phyloP scores from a whole-genome alignment of 1,139 yeast genomes.

The Arxiozyma heterogenica region DNA sequence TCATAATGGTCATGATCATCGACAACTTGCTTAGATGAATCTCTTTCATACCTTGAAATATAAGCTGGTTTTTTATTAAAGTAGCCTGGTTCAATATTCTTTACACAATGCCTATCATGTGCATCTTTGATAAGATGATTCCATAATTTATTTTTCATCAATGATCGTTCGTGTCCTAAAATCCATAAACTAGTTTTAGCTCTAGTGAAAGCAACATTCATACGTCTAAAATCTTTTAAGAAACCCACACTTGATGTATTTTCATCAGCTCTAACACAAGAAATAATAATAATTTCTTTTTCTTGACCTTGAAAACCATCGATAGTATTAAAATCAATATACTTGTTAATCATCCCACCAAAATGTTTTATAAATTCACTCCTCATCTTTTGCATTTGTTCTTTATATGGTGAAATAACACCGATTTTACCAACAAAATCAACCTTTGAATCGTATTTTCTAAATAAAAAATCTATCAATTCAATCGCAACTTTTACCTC shows the following conservation, averaged over 20 bases:
- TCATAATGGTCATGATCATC: constrained; percentile 21
- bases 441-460: constrained; percentile 38
- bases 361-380: constrained; percentile 47
- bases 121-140: constrained; percentile 57
- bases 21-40: constrained; percentile 2
- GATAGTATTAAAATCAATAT: constrained; percentile 84
- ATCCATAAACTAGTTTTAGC: constrained; percentile 91
- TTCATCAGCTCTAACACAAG: constrained; percentile 85
- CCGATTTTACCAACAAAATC: constrained; percentile 72
- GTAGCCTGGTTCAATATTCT: constrained; percentile 31
- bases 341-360: constrained; percentile 55
- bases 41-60: background rate
- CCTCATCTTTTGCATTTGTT: constrained; percentile 59
- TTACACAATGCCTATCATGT: constrained; percentile 35
- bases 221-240: constrained; percentile 78
- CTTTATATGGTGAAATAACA: constrained; percentile 89
- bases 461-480: constrained; percentile 49
- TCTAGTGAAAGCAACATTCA: constrained; percentile 94
- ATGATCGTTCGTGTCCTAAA: constrained; percentile 64
- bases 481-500: constrained; percentile 73
- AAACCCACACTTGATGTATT: constrained; percentile 60
- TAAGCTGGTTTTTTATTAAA: background rate
- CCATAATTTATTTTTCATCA: constrained; percentile 63
- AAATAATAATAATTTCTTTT: constrained; percentile 83
- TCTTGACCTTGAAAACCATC: constrained; percentile 99